Conservation (phyloP, 2,329 filamentous ascomycete species). For the Endocalyx cinctus region DNA sequence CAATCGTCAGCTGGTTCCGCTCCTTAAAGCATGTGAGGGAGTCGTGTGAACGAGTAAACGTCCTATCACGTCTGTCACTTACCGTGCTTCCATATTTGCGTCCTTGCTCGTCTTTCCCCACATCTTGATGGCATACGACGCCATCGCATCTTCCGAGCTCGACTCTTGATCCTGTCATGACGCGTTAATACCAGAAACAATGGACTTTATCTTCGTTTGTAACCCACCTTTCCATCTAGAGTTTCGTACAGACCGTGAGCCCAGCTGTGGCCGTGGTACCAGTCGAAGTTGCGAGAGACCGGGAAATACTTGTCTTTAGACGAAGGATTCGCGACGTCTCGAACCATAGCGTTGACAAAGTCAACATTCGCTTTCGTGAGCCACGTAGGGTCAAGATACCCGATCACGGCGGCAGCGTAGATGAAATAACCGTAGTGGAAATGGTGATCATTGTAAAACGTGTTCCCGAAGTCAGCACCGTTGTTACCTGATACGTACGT, state of each 20-base stretch:
- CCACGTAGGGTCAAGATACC: conserved; percentile 72
- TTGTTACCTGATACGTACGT: conserved; percentile 65
- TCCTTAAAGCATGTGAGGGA: neutral
- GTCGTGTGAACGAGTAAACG: too few species aligned
- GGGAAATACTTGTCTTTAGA: conserved; percentile 70
- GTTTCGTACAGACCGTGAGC: conserved; percentile 72
- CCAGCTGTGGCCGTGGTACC: conserved; percentile 94
- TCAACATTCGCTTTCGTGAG: conserved; percentile 61
- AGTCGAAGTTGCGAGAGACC: conserved; percentile 80
- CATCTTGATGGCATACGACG: conserved; percentile 84
- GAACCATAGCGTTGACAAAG: conserved; percentile 78
- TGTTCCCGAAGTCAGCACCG: conserved; percentile 84
- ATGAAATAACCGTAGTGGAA: conserved; percentile 88
- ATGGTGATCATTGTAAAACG: conserved; percentile 73
- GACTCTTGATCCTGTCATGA: conserved; percentile 67
- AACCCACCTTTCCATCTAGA: conserved; percentile 62
- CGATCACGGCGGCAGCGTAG: conserved; percentile 79
- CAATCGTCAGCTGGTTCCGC: too few species aligned
- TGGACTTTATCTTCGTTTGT: neutral
- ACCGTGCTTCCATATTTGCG: conserved; percentile 70
- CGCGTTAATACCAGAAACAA: conserved; percentile 2
- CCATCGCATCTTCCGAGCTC: conserved; percentile 85
- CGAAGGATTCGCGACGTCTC: conserved; percentile 77
- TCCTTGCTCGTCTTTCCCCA: conserved; percentile 82
- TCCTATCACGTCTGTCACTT: too few species aligned